A percentile compares a stretch with the other conserved stretches of the same genome.
phyloP scores from a whole-genome alignment of 306 rosid genomes.

The Lithocarpus polystachyus region DNA sequence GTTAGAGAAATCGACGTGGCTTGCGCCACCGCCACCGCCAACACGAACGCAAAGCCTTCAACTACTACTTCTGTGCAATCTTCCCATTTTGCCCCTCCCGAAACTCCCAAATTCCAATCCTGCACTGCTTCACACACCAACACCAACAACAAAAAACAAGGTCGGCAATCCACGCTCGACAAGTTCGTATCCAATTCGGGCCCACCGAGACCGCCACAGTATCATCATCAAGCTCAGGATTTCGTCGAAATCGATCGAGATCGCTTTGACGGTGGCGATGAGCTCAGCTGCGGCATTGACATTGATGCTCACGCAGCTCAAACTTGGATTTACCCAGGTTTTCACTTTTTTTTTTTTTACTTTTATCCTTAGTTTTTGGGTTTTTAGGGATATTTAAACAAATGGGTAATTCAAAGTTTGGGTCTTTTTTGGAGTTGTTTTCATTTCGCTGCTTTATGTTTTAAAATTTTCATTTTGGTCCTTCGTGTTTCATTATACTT shows the following conservation, averaged over 20 bases:
- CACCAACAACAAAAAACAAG: background rate
- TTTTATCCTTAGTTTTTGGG: background rate
- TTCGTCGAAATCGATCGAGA: conserved; percentile 9
- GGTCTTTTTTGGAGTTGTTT: background rate
- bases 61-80: conserved; percentile 4
- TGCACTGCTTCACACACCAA: too few relatives aligned
- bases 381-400: background rate
- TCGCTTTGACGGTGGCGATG: conserved; percentile 11
- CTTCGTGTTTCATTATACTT: background rate
- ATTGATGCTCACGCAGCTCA: conserved; percentile 74
- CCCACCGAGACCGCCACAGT: conserved; percentile 8
- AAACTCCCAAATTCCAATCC: background rate
- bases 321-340: conserved; percentile 94
- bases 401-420: background rate
- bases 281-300: conserved; percentile 20
- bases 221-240: conserved; percentile 7
- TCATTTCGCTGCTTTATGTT: background rate
- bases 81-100: conserved; percentile 10
- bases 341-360: background rate
- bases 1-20: conserved; percentile 58
- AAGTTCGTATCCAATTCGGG: conserved; percentile 36
- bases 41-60: conserved; percentile 9
- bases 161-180: conserved; percentile 63
- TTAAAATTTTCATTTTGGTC: background rate
- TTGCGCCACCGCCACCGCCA: conserved; percentile 22